Base-by-base conservation (phyloP, 2,329 filamentous ascomycete species). In the Pyrenophora teres region DNA sequence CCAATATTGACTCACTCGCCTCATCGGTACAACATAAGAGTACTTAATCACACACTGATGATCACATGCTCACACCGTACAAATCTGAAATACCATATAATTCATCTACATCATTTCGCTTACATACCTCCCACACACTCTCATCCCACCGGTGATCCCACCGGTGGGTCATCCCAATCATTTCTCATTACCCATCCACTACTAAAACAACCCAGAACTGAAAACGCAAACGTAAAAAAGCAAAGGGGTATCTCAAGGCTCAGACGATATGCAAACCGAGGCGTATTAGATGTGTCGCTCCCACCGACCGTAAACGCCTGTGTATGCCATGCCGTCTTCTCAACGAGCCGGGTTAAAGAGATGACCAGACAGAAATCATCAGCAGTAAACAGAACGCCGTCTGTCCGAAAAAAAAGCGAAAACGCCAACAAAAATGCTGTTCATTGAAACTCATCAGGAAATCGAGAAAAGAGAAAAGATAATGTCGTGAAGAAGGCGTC, bases 291-390 rank as follows among this genome's bases (percentile, higher is more conserved):
- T 47, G 46, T 50, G 57, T 62, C 57, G 59, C 59, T 62, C 59
- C 57, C 59, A 62, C 57, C 59, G 59, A 62, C 55, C 54, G 57
- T 54, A 53, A 62, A 60, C 52, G 54, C 59, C 57, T 40, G 31
- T 52, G 49, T 42, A 45, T 40, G 52, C 49, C 56, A 52, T 59
- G 49, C 50, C 53, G 51, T 57, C 51, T 60, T 54, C 59, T 59
- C 59, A 60, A 30, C 54, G 59, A 60, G 54, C 49, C 52, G 41
- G 10, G 46, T 48, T 36, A 50, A 52, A 46, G 54, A 58, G 52
- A 52, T 52, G 33, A 18, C 21, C 27, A 48, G 21, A 21, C 6
- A 32, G 30, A 37, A 45, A 39, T 13, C 27, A 30, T 32, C 41
- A 39, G 18, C 19, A 38, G 13, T 30, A 10, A 6, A 25, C 6